Evolutionary conservation across 306 rosid species (phyloP).

Genomic region (Trifolium dubium): DNA sequence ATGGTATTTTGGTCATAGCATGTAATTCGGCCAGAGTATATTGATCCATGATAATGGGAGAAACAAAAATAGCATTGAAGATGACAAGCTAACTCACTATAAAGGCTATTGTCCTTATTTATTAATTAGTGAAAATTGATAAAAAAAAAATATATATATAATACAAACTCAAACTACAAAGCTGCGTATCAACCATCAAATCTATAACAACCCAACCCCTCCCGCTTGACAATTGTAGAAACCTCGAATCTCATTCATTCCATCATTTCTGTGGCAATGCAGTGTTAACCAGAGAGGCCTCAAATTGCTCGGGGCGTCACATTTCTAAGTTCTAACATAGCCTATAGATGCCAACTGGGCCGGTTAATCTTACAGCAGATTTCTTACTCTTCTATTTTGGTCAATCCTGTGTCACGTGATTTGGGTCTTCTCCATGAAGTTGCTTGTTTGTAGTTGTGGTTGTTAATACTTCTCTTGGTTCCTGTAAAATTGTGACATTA

Average conservation of each 20-base stretch:
- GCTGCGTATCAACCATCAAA: constrained; percentile 46
- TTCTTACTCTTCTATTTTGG: constrained; percentile 23
- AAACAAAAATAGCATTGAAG: constrained; percentile 16
- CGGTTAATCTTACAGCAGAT: constrained; percentile 24
- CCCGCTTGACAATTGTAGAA: constrained; percentile 19
- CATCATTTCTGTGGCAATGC: constrained; percentile 25
- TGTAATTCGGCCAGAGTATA: constrained; percentile 2
- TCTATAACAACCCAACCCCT: constrained; percentile 10
- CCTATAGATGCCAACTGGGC: constrained; percentile 33
- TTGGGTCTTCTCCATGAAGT: constrained; percentile 55
- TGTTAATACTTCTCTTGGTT: constrained; percentile 54
- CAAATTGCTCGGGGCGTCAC: constrained; percentile 25
- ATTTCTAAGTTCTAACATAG: constrained; percentile 23
- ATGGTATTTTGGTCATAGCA: background rate
- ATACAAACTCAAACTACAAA: constrained; percentile 40
- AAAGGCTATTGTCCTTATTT: constrained; percentile 14
- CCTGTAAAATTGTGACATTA: constrained; percentile 59
- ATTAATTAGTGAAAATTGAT: constrained; percentile 28
- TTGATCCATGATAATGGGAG: background rate
- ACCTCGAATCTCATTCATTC: constrained; percentile 28
- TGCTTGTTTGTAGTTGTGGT: constrained; percentile 48
- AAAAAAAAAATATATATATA: constrained; percentile 23
- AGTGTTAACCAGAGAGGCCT: constrained; percentile 33
- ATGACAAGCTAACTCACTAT: constrained; percentile 18
- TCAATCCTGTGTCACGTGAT: constrained; percentile 53